Evolutionary conservation across 75 land plant genomes (phyloP).

Genomic region (Pinus tabuliformis): DNA sequence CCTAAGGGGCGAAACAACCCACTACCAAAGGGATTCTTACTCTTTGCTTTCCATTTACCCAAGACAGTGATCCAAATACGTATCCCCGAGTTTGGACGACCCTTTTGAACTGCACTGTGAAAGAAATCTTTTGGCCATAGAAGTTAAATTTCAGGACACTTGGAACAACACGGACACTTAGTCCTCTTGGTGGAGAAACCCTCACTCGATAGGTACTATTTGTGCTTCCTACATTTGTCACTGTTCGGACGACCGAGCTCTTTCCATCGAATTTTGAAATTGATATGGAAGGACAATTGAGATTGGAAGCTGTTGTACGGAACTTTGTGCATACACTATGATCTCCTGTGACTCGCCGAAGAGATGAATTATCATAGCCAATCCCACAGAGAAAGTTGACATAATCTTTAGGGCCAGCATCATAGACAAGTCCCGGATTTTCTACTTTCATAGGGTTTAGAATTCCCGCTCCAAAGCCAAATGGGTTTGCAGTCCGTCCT

Average conservation of each 20-base stretch:
- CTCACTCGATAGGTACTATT: constrained; percentile 41
- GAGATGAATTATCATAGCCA: constrained; percentile 50
- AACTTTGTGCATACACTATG: constrained; percentile 34
- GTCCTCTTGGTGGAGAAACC: constrained; percentile 55
- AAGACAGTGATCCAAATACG: constrained; percentile 65
- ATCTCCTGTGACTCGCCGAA: constrained; percentile 53
- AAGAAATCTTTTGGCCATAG: constrained; percentile 46
- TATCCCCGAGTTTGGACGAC: constrained; percentile 31
- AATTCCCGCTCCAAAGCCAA: constrained; percentile 67
- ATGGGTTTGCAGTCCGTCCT: constrained; percentile 53
- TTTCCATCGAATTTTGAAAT: constrained; percentile 39
- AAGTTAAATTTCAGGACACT: constrained; percentile 37
- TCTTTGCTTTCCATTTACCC: constrained; percentile 21
- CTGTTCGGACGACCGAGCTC: constrained; percentile 44
- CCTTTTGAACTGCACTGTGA: constrained; percentile 50
- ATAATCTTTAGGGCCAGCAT: constrained; percentile 44
- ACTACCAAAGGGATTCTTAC: no score
- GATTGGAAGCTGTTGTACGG: constrained; percentile 20
- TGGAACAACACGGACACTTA: constrained; percentile 61
- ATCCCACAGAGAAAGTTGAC: constrained; percentile 62
- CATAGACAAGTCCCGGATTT: constrained; percentile 72
- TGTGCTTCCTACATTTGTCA: constrained; percentile 78
- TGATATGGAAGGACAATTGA: constrained; percentile 80
- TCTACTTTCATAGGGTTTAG: constrained; percentile 39
- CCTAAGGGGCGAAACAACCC: no score